Evolutionary conservation across 768 basidiomycete genomes (phyloP), one percentile per base, ranked within the genome.

Genomic region (Bullera alba): DNA sequence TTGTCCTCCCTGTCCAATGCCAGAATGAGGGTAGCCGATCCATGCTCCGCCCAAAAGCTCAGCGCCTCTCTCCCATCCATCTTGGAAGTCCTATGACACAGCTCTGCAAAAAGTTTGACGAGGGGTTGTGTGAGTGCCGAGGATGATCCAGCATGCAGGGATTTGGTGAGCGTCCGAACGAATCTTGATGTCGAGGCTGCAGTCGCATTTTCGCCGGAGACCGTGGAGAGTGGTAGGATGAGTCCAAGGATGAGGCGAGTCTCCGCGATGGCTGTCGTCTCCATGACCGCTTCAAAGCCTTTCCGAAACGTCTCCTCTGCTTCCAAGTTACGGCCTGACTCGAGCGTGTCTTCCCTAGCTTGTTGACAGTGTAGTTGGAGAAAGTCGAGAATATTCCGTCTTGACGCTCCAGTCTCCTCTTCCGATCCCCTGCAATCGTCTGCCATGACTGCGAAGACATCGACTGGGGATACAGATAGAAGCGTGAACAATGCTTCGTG

Each of bases 381-480:
- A 50, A 59, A 67, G 6, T 64, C 51, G 26, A 63, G 28, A 37
- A 67, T 63, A 28, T 67, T 67, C n/a, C 42, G 44, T 21, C 61
- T 42, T 1, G 65, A 67, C 22, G 60, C 61, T 7, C 63, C 61
- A 2, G 63, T 65, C 22, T 65, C 60, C 21, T 61, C 60, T 29
- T 65, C 66, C 14, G 49, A 42, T 7, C 54, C 56, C 15, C 43
- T 42, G 44, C 56, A 60, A 42, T 63, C 63, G 39, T 68, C 63
- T 3, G 53, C 54, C 58, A 65, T 65, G 26, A 65, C 61, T 14
- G 42, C 34, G 35, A 65, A 51, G 17, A 68, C 66, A 6, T 63
- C 58, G 23, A 32, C 4, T 2, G 63, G 58, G 0, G 58, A 57
- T 6, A 60, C 46, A 5, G 38, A 19, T 2, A 65, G 42, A n/a